Conservation (phyloP, 148 eudicot genomes). For the Rhododendron vialii region DNA sequence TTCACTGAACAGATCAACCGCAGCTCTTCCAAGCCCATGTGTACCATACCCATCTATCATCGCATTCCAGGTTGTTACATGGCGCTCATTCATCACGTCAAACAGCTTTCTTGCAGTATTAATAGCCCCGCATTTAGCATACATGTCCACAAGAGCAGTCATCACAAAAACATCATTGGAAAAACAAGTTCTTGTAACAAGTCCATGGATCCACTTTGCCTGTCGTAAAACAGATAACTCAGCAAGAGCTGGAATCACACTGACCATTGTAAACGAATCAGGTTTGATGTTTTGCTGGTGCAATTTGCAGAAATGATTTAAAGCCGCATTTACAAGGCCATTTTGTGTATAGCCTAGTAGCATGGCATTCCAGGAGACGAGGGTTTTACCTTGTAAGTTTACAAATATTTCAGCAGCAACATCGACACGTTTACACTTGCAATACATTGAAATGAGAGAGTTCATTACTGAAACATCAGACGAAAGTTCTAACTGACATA, state of each 20-base stretch:
- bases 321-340: slow-evolving; percentile 49
- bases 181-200: slow-evolving; percentile 49
- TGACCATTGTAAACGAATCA: slow-evolving; percentile 81
- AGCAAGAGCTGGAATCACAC: slow-evolving; percentile 79
- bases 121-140: slow-evolving; percentile 82
- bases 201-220: slow-evolving; percentile 86
- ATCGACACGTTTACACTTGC: slow-evolving; percentile 66
- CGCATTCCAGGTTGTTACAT: slow-evolving; percentile 83
- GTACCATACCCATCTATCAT: slow-evolving; percentile 97
- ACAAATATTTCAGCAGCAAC: slow-evolving; percentile 53
- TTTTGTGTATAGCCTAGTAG: slow-evolving; percentile 77
- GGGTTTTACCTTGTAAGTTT: slow-evolving; percentile 42
- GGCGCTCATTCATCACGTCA: slow-evolving; percentile 55
- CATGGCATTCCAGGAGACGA: slow-evolving; percentile 92
- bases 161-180: slow-evolving; percentile 62
- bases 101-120: slow-evolving; percentile 71
- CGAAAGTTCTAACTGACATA: slow-evolving; percentile 33
- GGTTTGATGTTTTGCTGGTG: slow-evolving; percentile 30
- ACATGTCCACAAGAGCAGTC: slow-evolving; percentile 90
- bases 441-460: slow-evolving; percentile 84
- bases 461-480: slow-evolving; percentile 60
- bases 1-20: slow-evolving; percentile 49
- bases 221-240: slow-evolving; percentile 64
- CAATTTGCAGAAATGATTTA: slow-evolving; percentile 50
- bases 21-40: slow-evolving; percentile 66